These are phyloP conservation scores for Cytospora mali DNA, from an alignment of 2,329 filamentous ascomycete genomes.

Conservation along the genomic window DNA sequence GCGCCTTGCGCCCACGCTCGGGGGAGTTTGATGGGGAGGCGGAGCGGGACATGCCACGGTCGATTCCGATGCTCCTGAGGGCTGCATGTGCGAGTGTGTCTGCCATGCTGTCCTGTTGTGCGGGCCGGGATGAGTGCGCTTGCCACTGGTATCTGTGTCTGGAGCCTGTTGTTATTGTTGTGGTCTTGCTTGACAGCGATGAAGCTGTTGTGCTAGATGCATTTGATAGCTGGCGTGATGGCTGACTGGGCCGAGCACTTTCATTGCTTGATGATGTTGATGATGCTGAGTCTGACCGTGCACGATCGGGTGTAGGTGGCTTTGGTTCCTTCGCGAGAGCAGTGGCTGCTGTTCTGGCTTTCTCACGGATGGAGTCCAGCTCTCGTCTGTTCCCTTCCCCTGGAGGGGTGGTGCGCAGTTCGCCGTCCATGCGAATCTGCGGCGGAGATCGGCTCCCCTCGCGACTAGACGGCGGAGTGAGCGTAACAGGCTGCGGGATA, in stretches of 20 bases:
- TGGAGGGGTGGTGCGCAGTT: constrained; percentile 23
- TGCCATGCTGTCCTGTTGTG: constrained; percentile 18
- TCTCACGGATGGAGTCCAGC: constrained; percentile 26
- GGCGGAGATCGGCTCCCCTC: constrained; percentile 25
- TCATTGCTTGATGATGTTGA: constrained; percentile 18
- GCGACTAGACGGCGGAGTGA: constrained; percentile 25
- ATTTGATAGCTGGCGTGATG: constrained; percentile 23
- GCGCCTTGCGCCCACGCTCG: constrained; percentile 22
- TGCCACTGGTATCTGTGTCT: constrained; percentile 8
- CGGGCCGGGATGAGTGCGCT: constrained; percentile 11
- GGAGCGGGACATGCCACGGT: constrained; percentile 19
- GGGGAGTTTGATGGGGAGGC: not conserved
- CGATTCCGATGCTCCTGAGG: constrained; percentile 24
- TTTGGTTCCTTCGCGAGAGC: constrained; percentile 12
- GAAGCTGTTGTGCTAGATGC: constrained; percentile 15
- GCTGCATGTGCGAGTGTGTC: constrained; percentile 18
- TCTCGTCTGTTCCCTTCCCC: constrained; percentile 26
- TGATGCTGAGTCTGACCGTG: constrained; percentile 24
- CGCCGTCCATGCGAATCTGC: constrained; percentile 23
- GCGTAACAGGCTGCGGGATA: constrained; percentile 23
- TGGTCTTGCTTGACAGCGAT: constrained; percentile 18
- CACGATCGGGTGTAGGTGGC: constrained; percentile 20
- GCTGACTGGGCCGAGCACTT: constrained; percentile 13
- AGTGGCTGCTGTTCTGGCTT: constrained; percentile 16
- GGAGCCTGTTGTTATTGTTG: constrained; percentile 2